Evolutionary conservation across 1,139 yeast species (phyloP).

Genomic region (Yamadazyma sp.): DNA sequence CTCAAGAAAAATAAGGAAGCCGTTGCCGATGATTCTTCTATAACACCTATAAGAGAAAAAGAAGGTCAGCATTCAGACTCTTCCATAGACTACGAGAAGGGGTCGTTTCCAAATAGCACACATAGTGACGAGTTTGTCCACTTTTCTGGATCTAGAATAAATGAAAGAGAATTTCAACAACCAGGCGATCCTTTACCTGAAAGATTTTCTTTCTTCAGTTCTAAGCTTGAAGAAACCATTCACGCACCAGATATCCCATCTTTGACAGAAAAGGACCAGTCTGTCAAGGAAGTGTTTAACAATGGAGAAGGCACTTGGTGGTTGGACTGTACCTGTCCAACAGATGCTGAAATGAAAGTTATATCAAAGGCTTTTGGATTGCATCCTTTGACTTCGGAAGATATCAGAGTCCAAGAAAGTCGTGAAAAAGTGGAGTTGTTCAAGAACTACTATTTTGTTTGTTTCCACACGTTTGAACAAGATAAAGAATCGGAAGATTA

Average conservation of each 20-base stretch:
- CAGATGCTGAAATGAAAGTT: conserved; percentile 67
- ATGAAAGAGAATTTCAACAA: conserved; percentile 2
- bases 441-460: conserved; percentile 72
- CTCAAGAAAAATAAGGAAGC: conserved; percentile 5
- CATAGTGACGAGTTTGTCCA: conserved; percentile 24
- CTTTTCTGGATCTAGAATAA: conserved; percentile 14
- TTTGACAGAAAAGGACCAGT: conserved; percentile 61
- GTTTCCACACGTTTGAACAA: conserved; percentile 80
- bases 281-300: conserved; percentile 64
- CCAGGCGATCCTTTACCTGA: conserved; percentile 44
- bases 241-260: conserved; percentile 88
- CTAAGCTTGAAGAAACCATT: conserved; percentile 80
- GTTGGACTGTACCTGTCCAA: conserved; percentile 71
- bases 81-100: conserved; percentile 24
- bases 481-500: conserved; percentile 77
- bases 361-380: conserved; percentile 71
- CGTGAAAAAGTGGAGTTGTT: conserved; percentile 83
- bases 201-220: conserved; percentile 78
- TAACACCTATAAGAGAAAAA: conserved; percentile 10
- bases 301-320: conserved; percentile 71
- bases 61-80: conserved; percentile 21
- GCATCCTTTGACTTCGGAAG: conserved; percentile 84
- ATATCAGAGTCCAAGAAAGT: conserved; percentile 80
- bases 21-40: conserved; percentile 10
- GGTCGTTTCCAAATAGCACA: conserved; percentile 24